Evolutionary conservation across 1,139 yeast genomes (phyloP).

Genomic region (Candida labiduridarum): DNA sequence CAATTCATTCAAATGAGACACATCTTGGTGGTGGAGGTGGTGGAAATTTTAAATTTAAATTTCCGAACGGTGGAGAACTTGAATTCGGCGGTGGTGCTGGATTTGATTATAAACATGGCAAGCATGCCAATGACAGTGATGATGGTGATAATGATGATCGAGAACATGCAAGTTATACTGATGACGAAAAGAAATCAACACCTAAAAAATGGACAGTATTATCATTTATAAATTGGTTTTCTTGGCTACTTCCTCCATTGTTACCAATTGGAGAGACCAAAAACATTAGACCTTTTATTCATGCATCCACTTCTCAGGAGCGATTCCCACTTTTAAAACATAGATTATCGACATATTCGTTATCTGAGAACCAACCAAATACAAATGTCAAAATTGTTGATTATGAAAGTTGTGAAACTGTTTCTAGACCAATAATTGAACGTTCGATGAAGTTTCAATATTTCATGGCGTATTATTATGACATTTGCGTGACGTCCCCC

Average conservation of each 20-base stretch:
- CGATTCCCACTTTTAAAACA: conserved; percentile 15
- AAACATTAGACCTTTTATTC: background rate
- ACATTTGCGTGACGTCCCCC: conserved; percentile 13
- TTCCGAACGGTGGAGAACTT: conserved; percentile 27
- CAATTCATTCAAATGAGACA: conserved; percentile 17
- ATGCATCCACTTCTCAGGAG: conserved; percentile 5
- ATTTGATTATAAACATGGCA: conserved; percentile 23
- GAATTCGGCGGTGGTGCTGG: conserved; percentile 35
- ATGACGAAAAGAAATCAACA: background rate
- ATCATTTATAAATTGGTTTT: conserved; percentile 21
- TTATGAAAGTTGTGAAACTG: conserved; percentile 4
- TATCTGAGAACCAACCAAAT: conserved; percentile 6
- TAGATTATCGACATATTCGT: conserved; percentile 13
- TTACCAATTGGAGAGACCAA: conserved; percentile 16
- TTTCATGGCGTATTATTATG: conserved; percentile 25
- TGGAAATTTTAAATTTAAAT: conserved; percentile 25
- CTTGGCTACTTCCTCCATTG: conserved; percentile 28
- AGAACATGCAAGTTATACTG: background rate
- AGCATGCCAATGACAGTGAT: conserved; percentile 9
- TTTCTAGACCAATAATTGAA: conserved; percentile 7
- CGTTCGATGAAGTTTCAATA: conserved; percentile 20
- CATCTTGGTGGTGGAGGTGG: conserved; percentile 31
- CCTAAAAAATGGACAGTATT: background rate
- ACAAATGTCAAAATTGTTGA: background rate
- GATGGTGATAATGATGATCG: conserved; percentile 8